These are phyloP conservation scores for Echites panduratus DNA, from an alignment of 257 asterid species.

Conservation along the genomic window DNA sequence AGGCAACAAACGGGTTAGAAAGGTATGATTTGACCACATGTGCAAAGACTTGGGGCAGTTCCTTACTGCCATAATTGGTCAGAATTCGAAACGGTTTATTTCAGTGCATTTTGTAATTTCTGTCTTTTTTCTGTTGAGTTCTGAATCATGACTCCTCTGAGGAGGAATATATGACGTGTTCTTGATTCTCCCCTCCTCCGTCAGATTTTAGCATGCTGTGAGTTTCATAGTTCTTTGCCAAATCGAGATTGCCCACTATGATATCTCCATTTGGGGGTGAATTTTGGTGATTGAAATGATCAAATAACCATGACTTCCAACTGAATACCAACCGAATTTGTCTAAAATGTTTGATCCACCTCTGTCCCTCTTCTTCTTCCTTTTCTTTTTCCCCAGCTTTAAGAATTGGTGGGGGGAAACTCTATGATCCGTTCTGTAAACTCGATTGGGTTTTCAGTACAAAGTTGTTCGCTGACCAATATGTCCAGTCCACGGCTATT, in stretches of 20 bases:
- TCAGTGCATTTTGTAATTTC: not conserved
- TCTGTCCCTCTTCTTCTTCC: too few relatives aligned
- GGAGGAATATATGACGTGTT: slow-evolving; percentile 4
- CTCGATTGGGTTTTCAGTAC: too few relatives aligned
- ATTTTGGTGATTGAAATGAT: too few relatives aligned
- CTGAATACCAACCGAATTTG: too few relatives aligned
- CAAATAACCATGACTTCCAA: too few relatives aligned
- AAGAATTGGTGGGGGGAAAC: too few relatives aligned
- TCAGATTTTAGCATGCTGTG: not conserved
- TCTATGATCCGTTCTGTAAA: too few relatives aligned
- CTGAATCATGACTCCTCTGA: not conserved
- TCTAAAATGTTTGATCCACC: too few relatives aligned
- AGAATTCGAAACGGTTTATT: not conserved
- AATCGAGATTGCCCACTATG: not conserved
- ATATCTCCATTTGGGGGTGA: too few relatives aligned
- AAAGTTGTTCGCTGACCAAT: too few relatives aligned
- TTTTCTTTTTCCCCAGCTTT: too few relatives aligned
- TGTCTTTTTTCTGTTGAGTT: not conserved
- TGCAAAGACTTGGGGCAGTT: not conserved
- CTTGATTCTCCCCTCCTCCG: not conserved
- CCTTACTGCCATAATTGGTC: not conserved
- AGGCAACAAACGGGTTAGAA: slow-evolving; percentile 7
- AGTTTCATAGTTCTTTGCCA: not conserved
- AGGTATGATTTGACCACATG: slow-evolving; percentile 24
- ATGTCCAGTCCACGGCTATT: too few relatives aligned